phyloP scores from a whole-genome alignment of 352 stramenopile species.

The Globisporangium lucens region DNA sequence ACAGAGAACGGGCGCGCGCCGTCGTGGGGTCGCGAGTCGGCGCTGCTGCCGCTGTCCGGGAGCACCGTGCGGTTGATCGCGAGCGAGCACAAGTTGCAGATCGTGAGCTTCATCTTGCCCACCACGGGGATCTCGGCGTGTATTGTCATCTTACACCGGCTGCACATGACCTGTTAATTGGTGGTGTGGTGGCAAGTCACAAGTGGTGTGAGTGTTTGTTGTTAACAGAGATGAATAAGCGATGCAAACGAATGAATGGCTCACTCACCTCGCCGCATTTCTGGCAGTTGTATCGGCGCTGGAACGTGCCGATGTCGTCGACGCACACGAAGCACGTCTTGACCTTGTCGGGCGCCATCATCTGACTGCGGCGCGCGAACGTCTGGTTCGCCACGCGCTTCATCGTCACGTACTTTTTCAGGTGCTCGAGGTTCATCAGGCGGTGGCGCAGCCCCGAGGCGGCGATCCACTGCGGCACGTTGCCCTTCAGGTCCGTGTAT shows the following conservation, averaged over 20 bases:
- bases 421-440: slow-evolving; percentile 72
- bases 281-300: slow-evolving; percentile 80
- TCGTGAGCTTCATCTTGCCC: slow-evolving; percentile 85
- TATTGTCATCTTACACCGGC: slow-evolving; percentile 69
- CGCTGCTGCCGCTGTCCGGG: slow-evolving; percentile 42
- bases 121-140: slow-evolving; percentile 80
- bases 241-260: slow-evolving; percentile 5
- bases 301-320: slow-evolving; percentile 78
- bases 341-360: slow-evolving; percentile 62
- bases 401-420: slow-evolving; percentile 83
- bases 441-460: slow-evolving; percentile 50
- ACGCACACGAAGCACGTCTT: slow-evolving; percentile 83
- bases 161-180: slow-evolving; percentile 53
- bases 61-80: slow-evolving; percentile 68
- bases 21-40: slow-evolving; percentile 22
- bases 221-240: not conserved
- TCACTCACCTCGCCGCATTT: slow-evolving; percentile 70
- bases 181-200: not conserved
- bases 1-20: slow-evolving; percentile 51
- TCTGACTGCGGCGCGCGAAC: slow-evolving; percentile 58
- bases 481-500: slow-evolving; percentile 80
- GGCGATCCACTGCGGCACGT: slow-evolving; percentile 68
- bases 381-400: slow-evolving; percentile 74
- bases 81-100: slow-evolving; percentile 75
- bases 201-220: not conserved